A percentile compares a stretch with the other conserved stretches of the same genome.
These are phyloP conservation scores for Candida alai DNA, from an alignment of 805 yeast genomes.

Conservation along the genomic window DNA sequence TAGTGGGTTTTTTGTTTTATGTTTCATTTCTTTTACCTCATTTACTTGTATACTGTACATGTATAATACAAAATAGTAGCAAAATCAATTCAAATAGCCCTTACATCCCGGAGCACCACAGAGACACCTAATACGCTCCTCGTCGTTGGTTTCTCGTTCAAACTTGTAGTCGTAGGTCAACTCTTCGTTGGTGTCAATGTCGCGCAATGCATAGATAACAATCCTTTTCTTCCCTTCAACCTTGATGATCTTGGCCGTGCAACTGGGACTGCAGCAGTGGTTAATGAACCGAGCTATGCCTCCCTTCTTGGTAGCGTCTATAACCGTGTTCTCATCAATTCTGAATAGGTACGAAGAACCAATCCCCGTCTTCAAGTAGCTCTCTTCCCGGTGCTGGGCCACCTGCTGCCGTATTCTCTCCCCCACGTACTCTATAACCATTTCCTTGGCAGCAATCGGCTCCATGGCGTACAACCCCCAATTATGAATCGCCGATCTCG, in stretches of 20 bases:
- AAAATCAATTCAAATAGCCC: constrained; percentile 70
- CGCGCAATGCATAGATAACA: constrained; percentile 89
- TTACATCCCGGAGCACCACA: constrained; percentile 96
- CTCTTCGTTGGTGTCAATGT: constrained; percentile 85
- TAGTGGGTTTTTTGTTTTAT: too few species aligned
- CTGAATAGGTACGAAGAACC: constrained; percentile 93
- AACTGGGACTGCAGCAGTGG: constrained; percentile 96
- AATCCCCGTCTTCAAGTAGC: constrained; percentile 84
- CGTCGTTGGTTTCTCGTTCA: constrained; percentile 85
- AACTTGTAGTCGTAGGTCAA: constrained; percentile 95
- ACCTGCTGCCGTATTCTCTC: constrained; percentile 90
- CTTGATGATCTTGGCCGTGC: constrained; percentile 93
- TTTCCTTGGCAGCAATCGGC: constrained; percentile 92
- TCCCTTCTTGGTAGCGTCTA: constrained; percentile 96
- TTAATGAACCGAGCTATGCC: constrained; percentile 96
- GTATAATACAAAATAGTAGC: neutral
- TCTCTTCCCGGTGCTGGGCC: constrained; percentile 86
- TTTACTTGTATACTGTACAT: neutral
- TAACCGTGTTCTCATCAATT: constrained; percentile 89
- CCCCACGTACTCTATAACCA: constrained; percentile 98
- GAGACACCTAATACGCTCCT: constrained; percentile 81
- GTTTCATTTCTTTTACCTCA: too few species aligned
- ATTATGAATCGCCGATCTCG: constrained; percentile 93
- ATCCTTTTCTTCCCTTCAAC: constrained; percentile 92
- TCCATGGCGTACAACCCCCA: constrained; percentile 98